Conservation (phyloP, 805 yeast species). For the Jamesozyma piceae region DNA sequence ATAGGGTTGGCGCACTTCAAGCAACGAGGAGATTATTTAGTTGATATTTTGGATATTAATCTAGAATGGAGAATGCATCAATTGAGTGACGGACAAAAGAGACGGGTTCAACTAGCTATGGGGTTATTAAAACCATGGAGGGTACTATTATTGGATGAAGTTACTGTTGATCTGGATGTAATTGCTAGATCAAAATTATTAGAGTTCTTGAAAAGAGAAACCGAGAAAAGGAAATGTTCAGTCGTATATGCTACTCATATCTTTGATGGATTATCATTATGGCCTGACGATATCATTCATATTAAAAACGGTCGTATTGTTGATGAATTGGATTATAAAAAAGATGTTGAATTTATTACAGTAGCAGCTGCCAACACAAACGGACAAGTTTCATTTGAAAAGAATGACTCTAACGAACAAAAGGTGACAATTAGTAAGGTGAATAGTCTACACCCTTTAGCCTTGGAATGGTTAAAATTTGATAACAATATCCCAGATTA, state of each 20-base stretch:
- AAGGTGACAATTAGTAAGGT: conserved; percentile 23
- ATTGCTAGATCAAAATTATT: conserved; percentile 72
- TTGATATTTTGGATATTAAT: conserved; percentile 76
- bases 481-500: conserved; percentile 11
- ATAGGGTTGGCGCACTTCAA: conserved; percentile 72
- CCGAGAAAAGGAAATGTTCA: conserved; percentile 56
- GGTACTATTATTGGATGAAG: conserved; percentile 82
- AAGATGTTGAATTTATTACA: conserved; percentile 27
- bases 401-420: conserved; percentile 1
- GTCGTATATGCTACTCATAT: conserved; percentile 94
- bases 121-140: conserved; percentile 89
- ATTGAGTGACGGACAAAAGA: conserved; percentile 88
- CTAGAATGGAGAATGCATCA: conserved; percentile 86
- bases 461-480: conserved; percentile 49
- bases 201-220: conserved; percentile 64
- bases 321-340: conserved; percentile 27
- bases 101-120: conserved; percentile 91
- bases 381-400: conserved; percentile 14
- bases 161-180: conserved; percentile 93
- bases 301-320: conserved; percentile 55
- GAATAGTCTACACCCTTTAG: conserved; percentile 61
- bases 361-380: conserved; percentile 11
- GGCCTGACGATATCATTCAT: conserved; percentile 84
- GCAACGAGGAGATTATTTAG: conserved; percentile 67
- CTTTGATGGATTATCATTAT: conserved; percentile 83